phyloP scores from a whole-genome alignment of 768 basidiomycete species.

The Lanmaoa rubissima region DNA sequence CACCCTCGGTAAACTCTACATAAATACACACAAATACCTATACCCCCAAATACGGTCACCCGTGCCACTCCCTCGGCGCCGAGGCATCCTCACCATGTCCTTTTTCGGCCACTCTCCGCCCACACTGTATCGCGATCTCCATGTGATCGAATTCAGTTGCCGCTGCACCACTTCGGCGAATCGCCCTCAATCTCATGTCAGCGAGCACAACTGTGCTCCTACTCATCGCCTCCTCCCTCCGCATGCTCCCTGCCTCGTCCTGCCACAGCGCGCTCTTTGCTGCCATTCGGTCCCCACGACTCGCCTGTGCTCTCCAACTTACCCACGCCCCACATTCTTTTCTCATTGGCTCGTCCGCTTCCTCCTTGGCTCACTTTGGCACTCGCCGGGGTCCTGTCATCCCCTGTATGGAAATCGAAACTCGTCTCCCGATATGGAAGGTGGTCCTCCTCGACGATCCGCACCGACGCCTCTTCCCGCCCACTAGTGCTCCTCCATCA shows the following conservation, averaged over 20 bases:
- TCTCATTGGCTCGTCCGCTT: constrained; percentile 26
- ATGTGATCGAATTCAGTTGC: constrained; percentile 35
- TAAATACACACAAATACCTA: constrained; percentile 24
- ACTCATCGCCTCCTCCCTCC: constrained; percentile 17
- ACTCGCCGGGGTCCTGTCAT: constrained; percentile 30
- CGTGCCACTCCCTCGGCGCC: constrained; percentile 42
- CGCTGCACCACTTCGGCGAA: constrained; percentile 35
- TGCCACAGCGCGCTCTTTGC: constrained; percentile 31
- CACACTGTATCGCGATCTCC: constrained; percentile 33
- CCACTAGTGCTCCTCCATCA: constrained; percentile 11
- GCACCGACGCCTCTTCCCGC: constrained; percentile 24
- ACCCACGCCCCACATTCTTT: constrained; percentile 18
- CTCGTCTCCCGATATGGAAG: constrained; percentile 15
- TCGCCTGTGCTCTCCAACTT: not conserved
- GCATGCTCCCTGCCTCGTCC: constrained; percentile 18
- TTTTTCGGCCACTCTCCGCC: constrained; percentile 32
- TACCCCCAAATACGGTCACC: constrained; percentile 19
- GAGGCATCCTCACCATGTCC: constrained; percentile 33
- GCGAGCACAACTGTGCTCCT: constrained; percentile 18
- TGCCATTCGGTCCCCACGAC: constrained; percentile 3
- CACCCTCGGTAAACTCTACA: constrained; percentile 35
- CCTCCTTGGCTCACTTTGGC: constrained; percentile 28
- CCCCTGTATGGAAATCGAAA: constrained; percentile 22
- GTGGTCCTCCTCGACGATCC: constrained; percentile 29
- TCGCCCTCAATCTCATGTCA: constrained; percentile 31